Conservation (phyloP, 2,329 filamentous ascomycete genomes). For the Neodidymelliopsis sp. region DNA sequence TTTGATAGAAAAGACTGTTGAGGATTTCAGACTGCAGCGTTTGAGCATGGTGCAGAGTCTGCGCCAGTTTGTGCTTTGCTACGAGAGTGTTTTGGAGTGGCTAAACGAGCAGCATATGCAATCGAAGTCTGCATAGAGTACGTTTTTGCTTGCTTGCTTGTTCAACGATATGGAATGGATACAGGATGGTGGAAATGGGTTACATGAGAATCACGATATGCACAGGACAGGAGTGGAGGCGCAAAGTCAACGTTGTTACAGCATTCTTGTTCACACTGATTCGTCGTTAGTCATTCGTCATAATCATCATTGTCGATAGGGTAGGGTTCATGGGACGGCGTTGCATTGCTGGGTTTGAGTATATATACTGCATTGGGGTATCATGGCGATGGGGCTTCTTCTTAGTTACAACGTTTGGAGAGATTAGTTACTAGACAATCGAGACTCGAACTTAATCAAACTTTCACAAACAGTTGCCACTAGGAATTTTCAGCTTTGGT, state of each 20-base stretch:
- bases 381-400: conserved; percentile 1
- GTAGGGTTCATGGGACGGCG: conserved; percentile 7
- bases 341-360: conserved; percentile 12
- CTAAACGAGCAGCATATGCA: conserved; percentile 58
- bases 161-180: not conserved
- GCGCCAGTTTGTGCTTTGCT: conserved; percentile 92
- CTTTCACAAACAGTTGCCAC: too few relatives aligned
- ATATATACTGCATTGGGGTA: conserved; percentile 8
- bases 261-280: conserved; percentile 14
- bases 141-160: not conserved
- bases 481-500: too few relatives aligned
- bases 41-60: conserved; percentile 97
- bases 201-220: conserved; percentile 12
- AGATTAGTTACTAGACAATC: too few relatives aligned
- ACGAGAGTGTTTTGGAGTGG: conserved; percentile 95
- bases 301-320: not conserved
- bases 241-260: conserved; percentile 1
- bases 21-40: conserved; percentile 87
- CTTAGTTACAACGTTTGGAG: too few relatives aligned
- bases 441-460: too few relatives aligned
- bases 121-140: conserved; percentile 2
- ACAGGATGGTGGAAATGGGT: not conserved
- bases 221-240: conserved; percentile 5
- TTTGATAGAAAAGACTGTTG: conserved; percentile 84
- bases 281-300: too few relatives aligned